phyloP scores from a whole-genome alignment of 2,329 filamentous ascomycete species.

The Colletotrichum sp. region DNA sequence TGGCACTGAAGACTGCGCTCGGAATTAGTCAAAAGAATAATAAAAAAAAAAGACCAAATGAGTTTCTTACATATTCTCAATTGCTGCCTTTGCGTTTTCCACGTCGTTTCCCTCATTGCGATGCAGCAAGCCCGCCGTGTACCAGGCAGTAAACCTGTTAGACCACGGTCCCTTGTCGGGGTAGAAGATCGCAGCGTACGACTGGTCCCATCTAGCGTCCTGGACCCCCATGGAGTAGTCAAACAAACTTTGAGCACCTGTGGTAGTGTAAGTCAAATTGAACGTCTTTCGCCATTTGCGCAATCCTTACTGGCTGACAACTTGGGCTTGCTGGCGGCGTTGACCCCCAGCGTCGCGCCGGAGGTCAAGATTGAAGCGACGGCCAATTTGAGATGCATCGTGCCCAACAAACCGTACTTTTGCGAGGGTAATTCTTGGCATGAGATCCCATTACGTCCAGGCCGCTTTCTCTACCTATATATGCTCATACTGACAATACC shows the following conservation, averaged over 20 bases:
- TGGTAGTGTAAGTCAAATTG: background rate
- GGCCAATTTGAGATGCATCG: background rate
- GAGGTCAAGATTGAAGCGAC: slow-evolving; percentile 6
- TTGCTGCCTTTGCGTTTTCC: slow-evolving; percentile 36
- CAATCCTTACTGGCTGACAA: background rate
- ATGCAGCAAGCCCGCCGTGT: slow-evolving; percentile 40
- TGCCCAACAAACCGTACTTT: background rate
- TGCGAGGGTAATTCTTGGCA: background rate
- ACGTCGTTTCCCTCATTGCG: slow-evolving; percentile 39
- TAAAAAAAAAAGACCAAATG: background rate
- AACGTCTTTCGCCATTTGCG: background rate
- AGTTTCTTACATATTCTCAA: slow-evolving; percentile 36
- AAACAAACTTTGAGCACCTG: slow-evolving; percentile 40
- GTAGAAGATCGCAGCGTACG: slow-evolving; percentile 47
- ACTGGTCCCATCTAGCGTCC: slow-evolving; percentile 43
- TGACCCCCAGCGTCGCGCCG: slow-evolving; percentile 4
- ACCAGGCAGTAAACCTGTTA: slow-evolving; percentile 48
- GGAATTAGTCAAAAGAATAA: background rate
- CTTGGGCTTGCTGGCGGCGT: background rate
- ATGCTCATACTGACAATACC: background rate
- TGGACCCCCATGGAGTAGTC: slow-evolving; percentile 44
- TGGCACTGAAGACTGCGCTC: slow-evolving; percentile 33
- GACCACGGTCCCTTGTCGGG: slow-evolving; percentile 47
- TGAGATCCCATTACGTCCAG: background rate
- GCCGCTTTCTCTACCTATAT: background rate